A percentile compares a stretch with the other conserved stretches of the same genome.
Conservation (phyloP, 352 stramenopile species). For the Phytophthora pini region DNA sequence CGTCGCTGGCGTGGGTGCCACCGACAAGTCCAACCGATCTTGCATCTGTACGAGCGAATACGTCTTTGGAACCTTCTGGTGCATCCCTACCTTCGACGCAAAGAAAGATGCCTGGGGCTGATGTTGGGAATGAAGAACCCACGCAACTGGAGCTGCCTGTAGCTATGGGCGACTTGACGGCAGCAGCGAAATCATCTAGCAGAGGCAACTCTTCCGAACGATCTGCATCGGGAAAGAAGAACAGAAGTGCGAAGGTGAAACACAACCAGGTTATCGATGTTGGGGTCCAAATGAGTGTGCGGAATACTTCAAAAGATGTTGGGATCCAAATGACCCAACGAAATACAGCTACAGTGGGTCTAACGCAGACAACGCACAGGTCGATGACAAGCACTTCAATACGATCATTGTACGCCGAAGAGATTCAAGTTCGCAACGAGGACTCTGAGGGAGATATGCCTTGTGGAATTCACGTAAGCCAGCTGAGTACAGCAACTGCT, state of each 20-base stretch:
- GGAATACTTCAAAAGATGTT: slow-evolving; percentile 1
- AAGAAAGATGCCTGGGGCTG: not conserved
- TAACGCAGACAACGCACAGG: not conserved
- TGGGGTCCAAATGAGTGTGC: slow-evolving; percentile 17
- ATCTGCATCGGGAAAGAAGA: slow-evolving; percentile 20
- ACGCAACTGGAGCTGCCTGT: slow-evolving; percentile 1
- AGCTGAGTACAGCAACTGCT: not conserved
- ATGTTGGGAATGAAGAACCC: slow-evolving; percentile 3
- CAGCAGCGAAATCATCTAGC: slow-evolving; percentile 21
- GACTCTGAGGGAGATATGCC: too few relatives aligned
- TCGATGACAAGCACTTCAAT: not conserved
- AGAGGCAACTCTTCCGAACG: slow-evolving; percentile 11
- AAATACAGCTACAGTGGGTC: not conserved
- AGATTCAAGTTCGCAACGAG: slow-evolving; percentile 4
- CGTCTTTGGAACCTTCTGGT: not conserved
- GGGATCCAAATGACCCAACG: slow-evolving; percentile 1
- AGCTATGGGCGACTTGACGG: slow-evolving; percentile 7
- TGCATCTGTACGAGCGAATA: not conserved
- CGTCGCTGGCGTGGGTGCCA: slow-evolving; percentile 12
- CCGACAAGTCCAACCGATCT: slow-evolving; percentile 1
- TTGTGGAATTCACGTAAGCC: not conserved
- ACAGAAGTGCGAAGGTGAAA: slow-evolving; percentile 5
- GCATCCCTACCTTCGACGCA: not conserved
- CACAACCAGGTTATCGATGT: not conserved
- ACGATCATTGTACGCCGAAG: slow-evolving; percentile 14